Evolutionary conservation across 1,139 yeast genomes (phyloP), one percentile per base, ranked within the genome.

Genomic region (Scheffersomyces quercinus): DNA sequence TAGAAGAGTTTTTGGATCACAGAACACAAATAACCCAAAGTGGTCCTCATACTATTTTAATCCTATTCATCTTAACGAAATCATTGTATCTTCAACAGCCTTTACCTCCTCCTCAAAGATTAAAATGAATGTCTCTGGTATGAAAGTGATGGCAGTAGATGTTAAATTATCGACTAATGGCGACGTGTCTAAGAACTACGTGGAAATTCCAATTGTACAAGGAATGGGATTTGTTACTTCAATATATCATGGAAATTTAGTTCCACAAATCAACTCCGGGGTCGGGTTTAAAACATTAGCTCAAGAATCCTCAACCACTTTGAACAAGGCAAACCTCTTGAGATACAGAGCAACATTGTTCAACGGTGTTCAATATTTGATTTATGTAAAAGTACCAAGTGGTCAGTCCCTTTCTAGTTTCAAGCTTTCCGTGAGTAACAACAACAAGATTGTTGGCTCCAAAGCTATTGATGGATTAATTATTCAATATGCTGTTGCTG

Each of bases 211-310:
- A 5, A 51, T 74, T 42, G 75, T 74, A 26, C 84, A 81, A 58
- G 93, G 93, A 45, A 83, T 84, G 86, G 95, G 93, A 7, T 77
- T 84, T 51, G 79, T 81, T 10, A 48, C 54, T 16, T 46, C 52
- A n/a, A 67, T 81, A 38, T 86, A 85, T 60, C 65, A 71, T 32
- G 51, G 52, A 2, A 29, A 30, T 15, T 41, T 52, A 36, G 37
- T 43, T 16, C 46, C 54, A 4, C 42, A 42, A 16, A 31, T 49
- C 12, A 35, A 37, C 15, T 41, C 50, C 6, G 43, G 38, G 8
- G 37, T 38, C 28, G 50, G 45, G 5, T 38, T 45, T 14, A 29
- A 60, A 12, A 55, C 73, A 13, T 62, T 85, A 31, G 56, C 69
- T 14, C 55, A 67, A 44, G 77, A 70, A 52, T 48, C 65, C 15